phyloP scores from a whole-genome alignment of 805 yeast species.

The Komagataella phaffii region DNA sequence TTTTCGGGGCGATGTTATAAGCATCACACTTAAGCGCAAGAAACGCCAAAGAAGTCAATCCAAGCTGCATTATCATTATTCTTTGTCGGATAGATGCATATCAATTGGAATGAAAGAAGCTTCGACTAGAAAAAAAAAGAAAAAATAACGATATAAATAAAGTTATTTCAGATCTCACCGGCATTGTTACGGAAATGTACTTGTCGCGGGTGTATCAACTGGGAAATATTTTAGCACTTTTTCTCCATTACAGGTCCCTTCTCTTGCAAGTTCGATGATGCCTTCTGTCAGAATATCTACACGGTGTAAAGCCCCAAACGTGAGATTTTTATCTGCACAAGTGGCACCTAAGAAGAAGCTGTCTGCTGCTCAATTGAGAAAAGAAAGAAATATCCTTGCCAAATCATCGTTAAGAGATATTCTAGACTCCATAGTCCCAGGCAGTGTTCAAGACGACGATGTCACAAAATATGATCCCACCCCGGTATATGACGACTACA shows the following conservation, averaged over 20 bases:
- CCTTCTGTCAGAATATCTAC: neutral
- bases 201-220: neutral
- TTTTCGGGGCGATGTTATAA: neutral
- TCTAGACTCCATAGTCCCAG: conserved; percentile 15
- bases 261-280: neutral
- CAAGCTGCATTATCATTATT: neutral
- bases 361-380: conserved; percentile 7
- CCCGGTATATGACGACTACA: conserved; percentile 17
- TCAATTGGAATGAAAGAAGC: neutral
- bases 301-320: neutral
- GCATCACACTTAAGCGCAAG: neutral
- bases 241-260: neutral
- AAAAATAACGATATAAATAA: no score
- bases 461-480: conserved; percentile 20
- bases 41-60: neutral
- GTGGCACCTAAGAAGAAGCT: neutral
- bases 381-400: conserved; percentile 21
- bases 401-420: conserved; percentile 25
- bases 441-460: conserved; percentile 11
- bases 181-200: neutral
- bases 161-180: neutral
- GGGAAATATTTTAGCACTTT: neutral
- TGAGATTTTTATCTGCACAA: neutral
- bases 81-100: neutral
- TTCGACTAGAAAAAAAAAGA: neutral